Evolutionary conservation across 257 asterid species (phyloP).

Genomic region (Gentiana straminea): DNA sequence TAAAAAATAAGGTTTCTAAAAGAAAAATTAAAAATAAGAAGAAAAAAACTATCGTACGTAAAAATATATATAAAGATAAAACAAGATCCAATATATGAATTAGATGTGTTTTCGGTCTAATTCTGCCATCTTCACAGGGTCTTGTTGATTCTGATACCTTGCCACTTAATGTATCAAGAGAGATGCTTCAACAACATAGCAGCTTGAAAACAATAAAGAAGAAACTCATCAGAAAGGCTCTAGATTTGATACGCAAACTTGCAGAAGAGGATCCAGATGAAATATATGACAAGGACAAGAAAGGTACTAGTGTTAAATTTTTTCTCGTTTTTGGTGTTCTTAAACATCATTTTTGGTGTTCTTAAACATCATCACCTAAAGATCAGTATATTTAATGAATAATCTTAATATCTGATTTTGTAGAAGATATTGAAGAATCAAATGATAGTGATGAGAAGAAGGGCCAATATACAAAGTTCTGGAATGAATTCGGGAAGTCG

Average conservation of each 20-base stretch:
- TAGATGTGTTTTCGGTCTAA: no score
- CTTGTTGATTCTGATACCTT: conserved; percentile 96
- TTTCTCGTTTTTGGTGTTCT: background rate
- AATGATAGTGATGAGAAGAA: conserved; percentile 62
- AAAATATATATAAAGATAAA: no score
- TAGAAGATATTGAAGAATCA: conserved; percentile 80
- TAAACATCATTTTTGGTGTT: background rate
- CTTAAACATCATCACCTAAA: background rate
- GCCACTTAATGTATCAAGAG: conserved; percentile 94
- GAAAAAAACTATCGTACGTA: no score
- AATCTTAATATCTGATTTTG: no score
- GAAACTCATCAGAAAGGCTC: conserved; percentile 94
- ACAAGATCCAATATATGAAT: no score
- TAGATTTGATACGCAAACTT: conserved; percentile 88
- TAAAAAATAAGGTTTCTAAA: no score
- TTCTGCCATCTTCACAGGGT: no score
- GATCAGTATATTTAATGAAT: no score
- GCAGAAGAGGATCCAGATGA: conserved; percentile 98
- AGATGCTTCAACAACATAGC: conserved; percentile 95
- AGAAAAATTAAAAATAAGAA: no score
- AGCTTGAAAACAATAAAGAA: no score
- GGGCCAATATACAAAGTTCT: conserved; percentile 75
- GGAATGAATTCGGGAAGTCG: conserved; percentile 97
- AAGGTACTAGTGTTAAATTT: conserved; percentile 30
- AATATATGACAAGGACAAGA: conserved; percentile 50